Evolutionary conservation across 2,329 filamentous ascomycete species (phyloP).

Genomic region (Myotisia sp.): DNA sequence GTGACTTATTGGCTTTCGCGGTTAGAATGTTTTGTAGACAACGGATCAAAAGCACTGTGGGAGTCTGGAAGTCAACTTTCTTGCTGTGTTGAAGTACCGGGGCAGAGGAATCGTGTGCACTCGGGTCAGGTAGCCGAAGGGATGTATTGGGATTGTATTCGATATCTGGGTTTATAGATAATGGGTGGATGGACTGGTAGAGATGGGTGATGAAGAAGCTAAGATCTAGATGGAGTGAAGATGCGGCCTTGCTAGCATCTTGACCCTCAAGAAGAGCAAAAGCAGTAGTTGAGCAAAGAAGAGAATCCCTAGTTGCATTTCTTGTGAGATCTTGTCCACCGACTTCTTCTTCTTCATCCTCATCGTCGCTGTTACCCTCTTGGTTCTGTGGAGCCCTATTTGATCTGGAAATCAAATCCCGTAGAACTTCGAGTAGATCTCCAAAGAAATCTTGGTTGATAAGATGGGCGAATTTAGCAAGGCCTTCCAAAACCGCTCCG

Average conservation of each 20-base stretch:
- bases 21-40: slow-evolving; percentile 71
- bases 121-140: slow-evolving; percentile 54
- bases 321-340: slow-evolving; percentile 31
- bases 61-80: slow-evolving; percentile 89
- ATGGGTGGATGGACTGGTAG: slow-evolving; percentile 66
- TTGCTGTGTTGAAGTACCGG: slow-evolving; percentile 33
- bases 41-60: slow-evolving; percentile 78
- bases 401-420: slow-evolving; percentile 67
- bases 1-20: slow-evolving; percentile 59
- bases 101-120: slow-evolving; percentile 25
- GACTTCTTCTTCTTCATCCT: slow-evolving; percentile 38
- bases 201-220: slow-evolving; percentile 92
- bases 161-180: slow-evolving; percentile 70
- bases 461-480: slow-evolving; percentile 85
- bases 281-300: slow-evolving; percentile 90
- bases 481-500: slow-evolving; percentile 89
- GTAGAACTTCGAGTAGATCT: slow-evolving; percentile 82
- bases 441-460: slow-evolving; percentile 99
- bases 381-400: slow-evolving; percentile 33
- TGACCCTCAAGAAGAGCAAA: slow-evolving; percentile 93
- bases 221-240: slow-evolving; percentile 72
- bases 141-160: slow-evolving; percentile 63
- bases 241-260: slow-evolving; percentile 72
- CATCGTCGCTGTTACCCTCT: slow-evolving; percentile 31
- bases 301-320: slow-evolving; percentile 69